These are phyloP conservation scores for Heterobasidion annosum DNA, from an alignment of 1,284 basidiomycete genomes.

Conservation along the genomic window DNA sequence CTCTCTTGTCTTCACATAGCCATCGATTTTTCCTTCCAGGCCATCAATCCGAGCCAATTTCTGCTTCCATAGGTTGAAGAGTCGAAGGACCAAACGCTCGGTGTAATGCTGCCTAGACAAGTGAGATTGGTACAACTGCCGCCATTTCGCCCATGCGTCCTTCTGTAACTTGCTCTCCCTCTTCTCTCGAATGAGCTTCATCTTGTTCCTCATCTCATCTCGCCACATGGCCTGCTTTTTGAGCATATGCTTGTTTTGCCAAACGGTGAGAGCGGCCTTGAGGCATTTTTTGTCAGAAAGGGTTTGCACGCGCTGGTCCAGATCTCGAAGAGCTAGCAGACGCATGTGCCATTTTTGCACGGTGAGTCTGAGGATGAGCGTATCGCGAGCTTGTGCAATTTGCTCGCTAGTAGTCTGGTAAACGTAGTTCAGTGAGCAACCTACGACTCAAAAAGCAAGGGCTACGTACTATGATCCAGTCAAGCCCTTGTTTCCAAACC, in stretches of 20 bases:
- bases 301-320: conserved; percentile 28
- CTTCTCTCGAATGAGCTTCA: conserved; percentile 49
- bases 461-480: conserved; percentile 60
- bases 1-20: conserved; percentile 27
- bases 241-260: conserved; percentile 41
- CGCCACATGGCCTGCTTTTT: conserved; percentile 51
- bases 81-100: conserved; percentile 30
- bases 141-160: conserved; percentile 56
- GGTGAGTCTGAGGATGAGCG: conserved; percentile 44
- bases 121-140: conserved; percentile 38
- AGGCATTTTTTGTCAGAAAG: conserved; percentile 34
- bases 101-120: conserved; percentile 40
- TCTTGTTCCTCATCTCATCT: conserved; percentile 54
- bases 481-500: conserved; percentile 57
- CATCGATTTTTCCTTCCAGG: conserved; percentile 39
- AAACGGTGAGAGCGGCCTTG: conserved; percentile 30
- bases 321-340: conserved; percentile 25
- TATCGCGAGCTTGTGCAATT: conserved; percentile 48
- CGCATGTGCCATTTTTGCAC: conserved; percentile 49
- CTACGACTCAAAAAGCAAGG: conserved; percentile 5
- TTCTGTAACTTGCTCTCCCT: conserved; percentile 39
- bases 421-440: conserved; percentile 5
- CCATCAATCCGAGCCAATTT: conserved; percentile 28
- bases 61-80: conserved; percentile 42
- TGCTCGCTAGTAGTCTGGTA: conserved; percentile 53